A percentile compares a stretch with the other conserved stretches of the same genome.
Conservation (phyloP, 2,329 filamentous ascomycete genomes). For the Colletotrichum godetiae region DNA sequence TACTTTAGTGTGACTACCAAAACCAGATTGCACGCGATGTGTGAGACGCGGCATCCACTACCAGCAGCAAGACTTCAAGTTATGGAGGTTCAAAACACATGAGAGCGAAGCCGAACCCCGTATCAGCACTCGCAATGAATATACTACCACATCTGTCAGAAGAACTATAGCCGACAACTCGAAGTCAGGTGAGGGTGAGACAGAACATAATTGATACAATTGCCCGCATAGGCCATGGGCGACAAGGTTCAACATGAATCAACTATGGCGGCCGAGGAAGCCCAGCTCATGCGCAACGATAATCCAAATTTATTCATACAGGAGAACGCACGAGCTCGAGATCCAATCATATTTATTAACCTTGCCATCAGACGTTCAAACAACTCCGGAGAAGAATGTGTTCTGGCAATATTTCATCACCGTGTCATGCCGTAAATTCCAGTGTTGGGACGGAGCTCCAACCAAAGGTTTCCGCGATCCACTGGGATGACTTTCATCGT, state of each 20-base stretch:
- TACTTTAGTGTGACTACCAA: not conserved
- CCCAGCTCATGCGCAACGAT: not conserved
- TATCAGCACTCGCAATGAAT: not conserved
- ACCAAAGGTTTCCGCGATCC: no score
- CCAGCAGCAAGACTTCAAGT: not conserved
- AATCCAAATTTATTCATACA: not conserved
- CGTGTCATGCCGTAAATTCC: not conserved
- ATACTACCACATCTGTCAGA: not conserved
- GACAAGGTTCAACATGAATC: no score
- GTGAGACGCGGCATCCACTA: not conserved
- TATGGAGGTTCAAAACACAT: not conserved
- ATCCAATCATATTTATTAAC: not conserved
- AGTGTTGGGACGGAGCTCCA: not conserved
- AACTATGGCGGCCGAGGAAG: not conserved
- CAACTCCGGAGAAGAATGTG: not conserved
- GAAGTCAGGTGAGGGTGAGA: no score
- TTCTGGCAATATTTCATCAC: conserved; percentile 1
- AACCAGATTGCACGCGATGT: not conserved
- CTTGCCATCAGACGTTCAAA: not conserved
- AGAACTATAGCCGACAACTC: no score
- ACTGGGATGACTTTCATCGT: no score
- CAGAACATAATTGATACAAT: no score
- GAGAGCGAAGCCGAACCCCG: not conserved
- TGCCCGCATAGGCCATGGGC: no score
- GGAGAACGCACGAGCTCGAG: not conserved